A percentile compares a stretch with the other conserved stretches of the same genome.
These are phyloP conservation scores for Parasarocladium wereldwijsianum DNA, from an alignment of 2,329 filamentous ascomycete species.

Conservation along the genomic window DNA sequence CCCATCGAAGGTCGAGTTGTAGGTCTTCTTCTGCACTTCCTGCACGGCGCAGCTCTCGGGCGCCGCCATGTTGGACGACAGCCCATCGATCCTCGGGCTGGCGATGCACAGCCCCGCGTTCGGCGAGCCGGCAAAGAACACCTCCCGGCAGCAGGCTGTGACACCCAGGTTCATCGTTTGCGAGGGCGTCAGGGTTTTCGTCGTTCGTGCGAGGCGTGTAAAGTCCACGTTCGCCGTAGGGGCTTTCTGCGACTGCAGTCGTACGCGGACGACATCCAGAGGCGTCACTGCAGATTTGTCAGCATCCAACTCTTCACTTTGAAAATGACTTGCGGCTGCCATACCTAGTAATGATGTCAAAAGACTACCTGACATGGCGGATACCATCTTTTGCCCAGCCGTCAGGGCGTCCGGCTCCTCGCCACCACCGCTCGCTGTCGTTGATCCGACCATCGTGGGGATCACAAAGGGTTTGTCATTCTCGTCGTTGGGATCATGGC, in stretches of 20 bases:
- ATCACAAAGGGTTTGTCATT: conserved; percentile 14
- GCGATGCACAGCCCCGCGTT: conserved; percentile 61
- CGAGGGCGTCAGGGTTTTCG: conserved; percentile 49
- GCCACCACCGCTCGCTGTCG: conserved; percentile 8
- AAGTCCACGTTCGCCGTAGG: conserved; percentile 36
- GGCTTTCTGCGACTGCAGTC: conserved; percentile 67
- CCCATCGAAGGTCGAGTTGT: conserved; percentile 84
- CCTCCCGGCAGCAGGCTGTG: conserved; percentile 88
- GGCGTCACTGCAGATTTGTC: conserved; percentile 55
- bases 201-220: conserved; percentile 38
- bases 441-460: conserved; percentile 13
- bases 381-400: conserved; percentile 82
- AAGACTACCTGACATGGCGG: conserved; percentile 79
- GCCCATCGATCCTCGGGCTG: conserved; percentile 36
- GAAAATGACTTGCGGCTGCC: conserved; percentile 12
- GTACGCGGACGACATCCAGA: conserved; percentile 89
- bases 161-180: conserved; percentile 74
- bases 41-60: conserved; percentile 69
- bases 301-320: not conserved
- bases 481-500: conserved; percentile 10
- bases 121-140: conserved; percentile 88
- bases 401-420: conserved; percentile 52
- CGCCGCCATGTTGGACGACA: conserved; percentile 28
- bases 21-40: conserved; percentile 67
- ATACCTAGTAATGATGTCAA: conserved; percentile 78